Base-by-base conservation (phyloP, 805 yeast species). In the Kodamaea leandrae region DNA sequence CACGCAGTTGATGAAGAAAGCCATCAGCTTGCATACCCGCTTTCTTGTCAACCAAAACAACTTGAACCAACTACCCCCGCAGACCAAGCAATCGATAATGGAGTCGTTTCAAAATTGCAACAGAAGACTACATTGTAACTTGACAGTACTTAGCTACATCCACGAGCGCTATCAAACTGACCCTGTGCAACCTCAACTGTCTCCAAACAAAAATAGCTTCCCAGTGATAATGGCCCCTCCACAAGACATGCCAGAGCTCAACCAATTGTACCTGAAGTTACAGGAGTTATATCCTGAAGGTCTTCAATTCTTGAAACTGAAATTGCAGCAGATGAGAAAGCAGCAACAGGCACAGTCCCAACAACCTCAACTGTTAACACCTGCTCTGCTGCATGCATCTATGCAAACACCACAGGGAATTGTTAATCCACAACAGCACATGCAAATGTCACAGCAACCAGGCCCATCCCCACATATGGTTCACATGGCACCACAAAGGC, bases 191-290 rank as follows among this genome's bases (percentile, higher is more conserved):
- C 59, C 54, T n/a, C 57, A 51, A 36, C 58, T 54, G 10, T 58
- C 53, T 32, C 52, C 55, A 6, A 61, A 57, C 32, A 57, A 60
- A 45, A 52, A 49, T 54, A 37, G 57, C 54, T 70, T 70, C 41
- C 83, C 83, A 2, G 67, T 72, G 21, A 73, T 77, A 29, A 66
- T 77, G 44, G 61, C 75, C 1, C 72, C 83, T 4, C 82, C 82
- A 6, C 69, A 69, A 3, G 81, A 76, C 33, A 64, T 76, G 61
- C 80, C 81, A 0, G 82, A 76, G 48, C 60, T 78, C 32, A 60
- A 61, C 37, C 72, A 66, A 27, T 64, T 72, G 29, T 78, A 78
- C 53, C 62, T 63, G n/a, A 61, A 65, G 36, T 57, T 73, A 19
- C 75, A 72, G 49, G 72, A 71, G 39, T 52, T 78, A 26, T 78